Conservation (phyloP, 2,329 filamentous ascomycete species). For the Lojkania enalia region DNA sequence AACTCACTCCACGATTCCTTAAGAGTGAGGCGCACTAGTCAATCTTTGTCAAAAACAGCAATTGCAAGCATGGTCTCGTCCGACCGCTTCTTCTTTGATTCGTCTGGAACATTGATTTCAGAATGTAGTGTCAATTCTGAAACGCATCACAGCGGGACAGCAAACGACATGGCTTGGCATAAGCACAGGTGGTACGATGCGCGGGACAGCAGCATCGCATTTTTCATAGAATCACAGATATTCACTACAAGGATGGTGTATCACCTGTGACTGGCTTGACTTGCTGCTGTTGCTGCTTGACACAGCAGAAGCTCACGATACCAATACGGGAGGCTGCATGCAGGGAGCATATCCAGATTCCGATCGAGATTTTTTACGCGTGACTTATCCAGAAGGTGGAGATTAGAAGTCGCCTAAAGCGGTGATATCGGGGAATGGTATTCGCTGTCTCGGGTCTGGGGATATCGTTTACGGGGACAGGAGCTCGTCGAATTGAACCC, state of each 20-base stretch:
- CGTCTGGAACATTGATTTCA: no score
- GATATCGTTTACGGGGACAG: neutral
- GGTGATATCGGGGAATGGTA: neutral
- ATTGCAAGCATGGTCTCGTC: neutral
- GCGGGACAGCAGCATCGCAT: neutral
- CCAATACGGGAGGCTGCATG: slow-evolving; percentile 6
- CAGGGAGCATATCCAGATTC: slow-evolving; percentile 8
- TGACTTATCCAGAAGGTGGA: neutral
- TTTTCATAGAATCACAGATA: neutral
- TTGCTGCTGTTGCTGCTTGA: slow-evolving; percentile 5
- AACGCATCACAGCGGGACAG: slow-evolving; percentile 17
- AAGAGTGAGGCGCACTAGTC: neutral
- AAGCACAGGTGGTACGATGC: slow-evolving; percentile 20
- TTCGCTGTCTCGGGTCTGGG: neutral
- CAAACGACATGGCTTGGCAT: slow-evolving; percentile 15
- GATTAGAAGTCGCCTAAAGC: neutral
- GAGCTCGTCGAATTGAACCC: no score
- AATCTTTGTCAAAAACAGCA: neutral
- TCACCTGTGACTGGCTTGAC: slow-evolving; percentile 5
- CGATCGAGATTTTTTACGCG: slow-evolving; percentile 16
- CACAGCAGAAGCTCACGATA: neutral
- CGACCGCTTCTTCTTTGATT: no score
- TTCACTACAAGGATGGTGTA: slow-evolving; percentile 10
- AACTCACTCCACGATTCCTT: neutral
- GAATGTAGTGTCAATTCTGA: slow-evolving; percentile 11